Evolutionary conservation across 441 rosid species (phyloP).

Genomic region (Aleurites moluccanus): DNA sequence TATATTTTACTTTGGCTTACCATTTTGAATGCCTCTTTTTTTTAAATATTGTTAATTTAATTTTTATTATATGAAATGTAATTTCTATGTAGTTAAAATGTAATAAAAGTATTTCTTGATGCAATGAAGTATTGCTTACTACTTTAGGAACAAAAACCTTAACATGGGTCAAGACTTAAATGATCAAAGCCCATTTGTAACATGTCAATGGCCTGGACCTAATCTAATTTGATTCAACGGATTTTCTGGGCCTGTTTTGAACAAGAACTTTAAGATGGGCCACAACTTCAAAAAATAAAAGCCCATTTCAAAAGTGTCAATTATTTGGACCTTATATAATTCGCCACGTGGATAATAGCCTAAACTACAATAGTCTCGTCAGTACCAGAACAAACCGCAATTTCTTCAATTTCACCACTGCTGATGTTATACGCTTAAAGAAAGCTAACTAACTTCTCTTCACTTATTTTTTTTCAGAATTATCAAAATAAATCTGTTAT

Average conservation of each 20-base stretch:
- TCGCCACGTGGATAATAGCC: neutral
- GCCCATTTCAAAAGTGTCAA: neutral
- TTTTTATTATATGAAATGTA: no score
- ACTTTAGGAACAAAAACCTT: no score
- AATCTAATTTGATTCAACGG: no score
- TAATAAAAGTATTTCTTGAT: no score
- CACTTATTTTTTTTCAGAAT: neutral
- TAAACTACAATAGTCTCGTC: neutral
- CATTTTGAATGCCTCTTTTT: no score
- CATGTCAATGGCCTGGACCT: no score
- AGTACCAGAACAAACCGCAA: slow-evolving; percentile 6
- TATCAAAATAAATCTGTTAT: neutral
- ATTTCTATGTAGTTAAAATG: no score
- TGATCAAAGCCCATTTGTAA: no score
- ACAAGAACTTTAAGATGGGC: neutral
- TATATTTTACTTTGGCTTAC: no score
- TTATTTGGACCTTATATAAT: neutral
- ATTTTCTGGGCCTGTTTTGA: neutral
- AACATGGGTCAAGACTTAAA: no score
- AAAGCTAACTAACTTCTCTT: neutral
- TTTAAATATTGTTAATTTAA: no score
- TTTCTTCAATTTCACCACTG: slow-evolving; percentile 17
- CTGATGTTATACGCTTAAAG: slow-evolving; percentile 4
- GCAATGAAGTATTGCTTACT: no score
- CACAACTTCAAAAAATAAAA: neutral